Conservation (phyloP, 495 filamentous ascomycete genomes). For the Aspergillus asperescens region DNA sequence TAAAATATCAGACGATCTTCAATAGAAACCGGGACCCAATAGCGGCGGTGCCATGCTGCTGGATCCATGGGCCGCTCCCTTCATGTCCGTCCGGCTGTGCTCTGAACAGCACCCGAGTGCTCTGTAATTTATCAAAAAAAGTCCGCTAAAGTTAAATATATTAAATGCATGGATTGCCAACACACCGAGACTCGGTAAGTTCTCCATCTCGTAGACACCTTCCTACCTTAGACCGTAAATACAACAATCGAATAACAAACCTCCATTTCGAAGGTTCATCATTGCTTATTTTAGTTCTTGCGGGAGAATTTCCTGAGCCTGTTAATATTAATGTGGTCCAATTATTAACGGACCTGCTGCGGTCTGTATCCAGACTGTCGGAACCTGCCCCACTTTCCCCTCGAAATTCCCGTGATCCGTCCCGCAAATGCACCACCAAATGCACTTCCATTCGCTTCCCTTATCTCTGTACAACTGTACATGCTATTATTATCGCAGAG, state of each 20-base stretch:
- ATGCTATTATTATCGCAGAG: no score
- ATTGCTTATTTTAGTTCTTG: no score
- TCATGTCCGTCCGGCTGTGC: conserved; percentile 17
- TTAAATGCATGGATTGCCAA: conserved; percentile 2
- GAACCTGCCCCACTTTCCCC: conserved; percentile 18
- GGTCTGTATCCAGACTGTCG: conserved; percentile 25
- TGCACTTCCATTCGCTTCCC: no score
- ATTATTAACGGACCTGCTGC: conserved; percentile 16
- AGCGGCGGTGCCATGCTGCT: conserved; percentile 23
- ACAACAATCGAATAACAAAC: no score
- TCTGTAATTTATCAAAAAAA: conserved; percentile 1
- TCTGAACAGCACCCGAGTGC: conserved; percentile 4
- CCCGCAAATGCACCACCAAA: no score
- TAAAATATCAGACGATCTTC: conserved; percentile 19
- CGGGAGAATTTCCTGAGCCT: no score
- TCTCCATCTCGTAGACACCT: neutral
- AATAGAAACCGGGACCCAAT: conserved; percentile 21
- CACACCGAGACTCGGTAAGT: neutral
- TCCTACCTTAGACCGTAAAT: neutral
- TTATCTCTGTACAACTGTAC: no score
- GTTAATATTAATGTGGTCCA: no score
- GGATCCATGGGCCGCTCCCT: conserved; percentile 21
- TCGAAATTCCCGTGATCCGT: conserved; percentile 11
- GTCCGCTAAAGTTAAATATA: conserved; percentile 11
- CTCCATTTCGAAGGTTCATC: no score